These are phyloP conservation scores for Colletotrichum neosansevieriae DNA, from an alignment of 2,329 filamentous ascomycete genomes.

Conservation along the genomic window DNA sequence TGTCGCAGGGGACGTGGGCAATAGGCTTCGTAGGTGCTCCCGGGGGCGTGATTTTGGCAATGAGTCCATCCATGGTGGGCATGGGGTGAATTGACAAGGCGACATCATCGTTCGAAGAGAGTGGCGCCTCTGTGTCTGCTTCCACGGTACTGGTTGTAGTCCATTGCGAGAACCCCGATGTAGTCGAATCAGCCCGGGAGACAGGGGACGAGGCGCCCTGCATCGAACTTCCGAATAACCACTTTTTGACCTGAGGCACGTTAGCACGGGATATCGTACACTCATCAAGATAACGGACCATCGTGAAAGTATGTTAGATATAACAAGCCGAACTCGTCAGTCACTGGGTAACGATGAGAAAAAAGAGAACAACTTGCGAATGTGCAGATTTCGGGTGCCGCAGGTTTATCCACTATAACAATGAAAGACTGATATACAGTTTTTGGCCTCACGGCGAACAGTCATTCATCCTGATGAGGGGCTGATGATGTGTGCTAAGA, in stretches of 20 bases:
- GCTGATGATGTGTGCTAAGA: too few relatives aligned
- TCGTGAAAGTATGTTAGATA: background rate
- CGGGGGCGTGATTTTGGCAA: constrained; percentile 62
- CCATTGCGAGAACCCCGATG: constrained; percentile 4
- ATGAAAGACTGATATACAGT: background rate
- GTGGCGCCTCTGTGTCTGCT: background rate
- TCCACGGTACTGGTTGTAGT: constrained; percentile 13
- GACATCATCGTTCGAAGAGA: constrained; percentile 12
- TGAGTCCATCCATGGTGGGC: constrained; percentile 52
- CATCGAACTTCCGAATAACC: constrained; percentile 10
- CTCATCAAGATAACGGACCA: background rate
- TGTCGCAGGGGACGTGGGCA: constrained; percentile 65
- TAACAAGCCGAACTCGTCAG: background rate
- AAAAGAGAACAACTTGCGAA: background rate
- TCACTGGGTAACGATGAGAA: background rate
- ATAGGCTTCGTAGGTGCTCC: constrained; percentile 46
- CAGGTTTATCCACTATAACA: background rate
- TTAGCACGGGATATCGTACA: background rate
- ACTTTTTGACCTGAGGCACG: constrained; percentile 30
- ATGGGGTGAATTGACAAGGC: constrained; percentile 54
- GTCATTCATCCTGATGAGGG: too few relatives aligned
- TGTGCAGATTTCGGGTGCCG: constrained; percentile 1
- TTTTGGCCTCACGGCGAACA: background rate
- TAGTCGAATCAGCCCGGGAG: background rate
- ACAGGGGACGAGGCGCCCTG: background rate